Percentiles rank a stretch among this genome's conserved stretches.
phyloP scores from a whole-genome alignment of 208 protist species.

The Vickermania ingenoplastis region DNA sequence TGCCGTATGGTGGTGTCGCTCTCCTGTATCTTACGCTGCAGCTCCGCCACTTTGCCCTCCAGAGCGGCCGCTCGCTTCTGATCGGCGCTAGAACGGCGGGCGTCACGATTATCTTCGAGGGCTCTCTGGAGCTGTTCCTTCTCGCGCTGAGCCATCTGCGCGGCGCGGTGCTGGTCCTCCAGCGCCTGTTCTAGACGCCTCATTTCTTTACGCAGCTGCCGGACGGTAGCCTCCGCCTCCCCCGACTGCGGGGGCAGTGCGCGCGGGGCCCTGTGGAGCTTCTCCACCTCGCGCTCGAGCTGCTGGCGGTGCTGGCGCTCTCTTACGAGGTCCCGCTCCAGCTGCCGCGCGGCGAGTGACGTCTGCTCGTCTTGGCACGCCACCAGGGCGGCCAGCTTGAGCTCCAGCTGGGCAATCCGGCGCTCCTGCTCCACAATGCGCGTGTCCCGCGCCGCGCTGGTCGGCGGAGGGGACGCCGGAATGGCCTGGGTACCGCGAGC shows the following conservation, averaged over 20 bases:
- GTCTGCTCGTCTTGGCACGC: neutral
- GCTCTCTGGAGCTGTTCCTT: conserved; percentile 16
- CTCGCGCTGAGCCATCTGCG: conserved; percentile 18
- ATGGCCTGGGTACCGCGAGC: no score
- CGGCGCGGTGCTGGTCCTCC: conserved; percentile 4
- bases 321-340: neutral
- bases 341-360: neutral
- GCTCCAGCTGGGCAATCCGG: neutral
- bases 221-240: conserved; percentile 11
- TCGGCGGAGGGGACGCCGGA: no score
- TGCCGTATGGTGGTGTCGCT: neutral
- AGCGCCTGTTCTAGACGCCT: conserved; percentile 13
- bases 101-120: conserved; percentile 5
- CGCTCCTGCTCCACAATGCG: neutral
- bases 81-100: neutral
- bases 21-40: conserved; percentile 6
- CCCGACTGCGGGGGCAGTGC: conserved; percentile 16
- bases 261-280: neutral
- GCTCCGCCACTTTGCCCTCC: conserved; percentile 2
- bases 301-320: neutral
- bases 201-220: conserved; percentile 11
- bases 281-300: neutral
- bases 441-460: neutral
- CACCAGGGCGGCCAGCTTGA: neutral
- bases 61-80: neutral